Conservation (phyloP, 495 filamentous ascomycete species). For the Parachaetomium inaequale region DNA sequence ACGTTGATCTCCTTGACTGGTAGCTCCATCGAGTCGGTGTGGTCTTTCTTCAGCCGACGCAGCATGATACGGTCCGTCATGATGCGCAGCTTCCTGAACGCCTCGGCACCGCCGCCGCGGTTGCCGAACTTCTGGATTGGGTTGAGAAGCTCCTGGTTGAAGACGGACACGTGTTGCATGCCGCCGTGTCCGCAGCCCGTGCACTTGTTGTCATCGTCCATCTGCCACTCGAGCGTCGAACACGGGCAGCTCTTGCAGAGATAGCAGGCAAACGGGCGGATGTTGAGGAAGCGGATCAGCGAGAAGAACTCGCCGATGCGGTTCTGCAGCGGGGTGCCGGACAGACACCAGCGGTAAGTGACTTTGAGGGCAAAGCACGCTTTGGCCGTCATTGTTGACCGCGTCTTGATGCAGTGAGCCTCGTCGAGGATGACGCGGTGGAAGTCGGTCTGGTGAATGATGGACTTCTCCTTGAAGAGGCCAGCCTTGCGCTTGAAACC, state of each 20-base stretch:
- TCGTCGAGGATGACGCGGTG: slow-evolving; percentile 94
- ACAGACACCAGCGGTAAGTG: slow-evolving; percentile 89
- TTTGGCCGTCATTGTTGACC: slow-evolving; percentile 84
- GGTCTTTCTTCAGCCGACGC: slow-evolving; percentile 84
- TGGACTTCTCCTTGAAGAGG: slow-evolving; percentile 68
- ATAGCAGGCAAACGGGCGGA: slow-evolving; percentile 85
- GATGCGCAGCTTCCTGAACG: slow-evolving; percentile 75
- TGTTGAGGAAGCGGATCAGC: slow-evolving; percentile 81
- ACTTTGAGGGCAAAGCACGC: slow-evolving; percentile 87
- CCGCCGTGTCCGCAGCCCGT: slow-evolving; percentile 59
- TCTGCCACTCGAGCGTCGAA: slow-evolving; percentile 75
- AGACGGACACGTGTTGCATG: slow-evolving; percentile 86
- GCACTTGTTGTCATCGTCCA: slow-evolving; percentile 65
- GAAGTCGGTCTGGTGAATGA: slow-evolving; percentile 80
- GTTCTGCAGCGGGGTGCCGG: slow-evolving; percentile 92
- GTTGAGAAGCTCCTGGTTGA: slow-evolving; percentile 92
- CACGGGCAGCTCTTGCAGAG: slow-evolving; percentile 85
- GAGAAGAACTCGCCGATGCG: slow-evolving; percentile 98
- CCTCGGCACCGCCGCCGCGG: slow-evolving; percentile 54
- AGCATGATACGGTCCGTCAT: slow-evolving; percentile 92
- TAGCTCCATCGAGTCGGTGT: slow-evolving; percentile 89
- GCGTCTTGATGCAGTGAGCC: slow-evolving; percentile 92
- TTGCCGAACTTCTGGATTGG: slow-evolving; percentile 62
- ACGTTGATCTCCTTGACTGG: slow-evolving; percentile 91
- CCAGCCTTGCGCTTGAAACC: slow-evolving; percentile 78